Conservation (phyloP, 148 eudicot species). For the Dianthus caryophyllus region DNA sequence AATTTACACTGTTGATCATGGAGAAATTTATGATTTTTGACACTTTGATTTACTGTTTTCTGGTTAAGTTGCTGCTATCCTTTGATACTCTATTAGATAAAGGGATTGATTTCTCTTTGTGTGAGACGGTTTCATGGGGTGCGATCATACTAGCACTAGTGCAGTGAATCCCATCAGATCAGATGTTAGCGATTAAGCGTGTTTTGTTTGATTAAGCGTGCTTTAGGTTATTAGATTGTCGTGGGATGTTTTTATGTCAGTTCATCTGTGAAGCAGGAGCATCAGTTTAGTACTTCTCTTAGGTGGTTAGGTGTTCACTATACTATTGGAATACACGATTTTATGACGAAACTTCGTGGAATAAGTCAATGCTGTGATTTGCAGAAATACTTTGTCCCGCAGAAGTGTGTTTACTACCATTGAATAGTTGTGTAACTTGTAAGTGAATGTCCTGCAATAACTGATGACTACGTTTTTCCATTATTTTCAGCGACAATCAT, state of each 20-base stretch:
- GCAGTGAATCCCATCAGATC: too few species aligned
- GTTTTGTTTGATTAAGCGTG: too few species aligned
- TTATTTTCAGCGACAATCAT: constrained; percentile 59
- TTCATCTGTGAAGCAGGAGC: neutral
- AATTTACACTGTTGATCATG: too few species aligned
- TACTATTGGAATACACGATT: neutral
- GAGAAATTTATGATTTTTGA: too few species aligned
- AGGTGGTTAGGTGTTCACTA: neutral
- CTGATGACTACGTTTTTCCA: constrained; percentile 2
- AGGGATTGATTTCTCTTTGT: too few species aligned
- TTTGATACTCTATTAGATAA: too few species aligned
- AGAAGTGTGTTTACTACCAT: neutral
- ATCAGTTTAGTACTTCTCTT: neutral
- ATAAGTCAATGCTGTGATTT: neutral
- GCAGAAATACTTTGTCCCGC: neutral
- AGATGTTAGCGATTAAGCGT: too few species aligned
- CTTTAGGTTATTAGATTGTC: neutral
- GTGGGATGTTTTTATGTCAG: neutral
- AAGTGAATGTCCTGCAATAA: neutral
- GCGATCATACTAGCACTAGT: too few species aligned
- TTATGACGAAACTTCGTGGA: neutral
- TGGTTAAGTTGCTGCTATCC: too few species aligned
- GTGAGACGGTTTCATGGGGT: neutral
- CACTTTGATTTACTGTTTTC: too few species aligned
- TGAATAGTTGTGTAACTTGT: neutral